phyloP scores from a whole-genome alignment of 495 filamentous ascomycete genomes.

The Neurospora intermedia region DNA sequence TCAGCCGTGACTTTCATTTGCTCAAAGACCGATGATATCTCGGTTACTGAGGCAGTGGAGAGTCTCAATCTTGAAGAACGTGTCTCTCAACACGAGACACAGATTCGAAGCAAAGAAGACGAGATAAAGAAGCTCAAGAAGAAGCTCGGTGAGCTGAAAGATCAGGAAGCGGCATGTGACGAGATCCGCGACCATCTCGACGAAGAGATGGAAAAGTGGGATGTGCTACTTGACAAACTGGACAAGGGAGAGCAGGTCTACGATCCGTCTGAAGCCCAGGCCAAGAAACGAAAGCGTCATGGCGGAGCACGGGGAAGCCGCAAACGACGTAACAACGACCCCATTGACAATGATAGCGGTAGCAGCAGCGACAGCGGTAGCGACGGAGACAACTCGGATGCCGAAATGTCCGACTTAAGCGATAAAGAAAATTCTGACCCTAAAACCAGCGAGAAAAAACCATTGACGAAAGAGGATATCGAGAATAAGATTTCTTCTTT shows the following conservation, averaged over 20 bases:
- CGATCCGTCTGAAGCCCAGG: constrained; percentile 22
- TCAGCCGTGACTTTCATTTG: constrained; percentile 53
- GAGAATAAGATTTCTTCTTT: constrained; percentile 13
- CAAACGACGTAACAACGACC: constrained; percentile 13
- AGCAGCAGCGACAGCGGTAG: not conserved
- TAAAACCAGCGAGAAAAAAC: not conserved
- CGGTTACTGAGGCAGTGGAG: constrained; percentile 22
- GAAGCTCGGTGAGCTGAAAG: constrained; percentile 27
- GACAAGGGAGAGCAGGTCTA: constrained; percentile 40
- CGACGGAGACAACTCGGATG: constrained; percentile 8
- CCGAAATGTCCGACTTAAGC: constrained; percentile 13
- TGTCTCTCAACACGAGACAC: constrained; percentile 13
- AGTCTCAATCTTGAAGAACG: constrained; percentile 37
- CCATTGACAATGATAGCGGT: not conserved
- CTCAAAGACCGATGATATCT: constrained; percentile 59
- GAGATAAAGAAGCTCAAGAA: constrained; percentile 27
- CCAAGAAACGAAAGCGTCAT: constrained; percentile 24
- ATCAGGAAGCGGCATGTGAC: constrained; percentile 15
- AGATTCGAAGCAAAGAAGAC: constrained; percentile 5
- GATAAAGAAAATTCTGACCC: constrained; percentile 19
- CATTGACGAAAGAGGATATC: constrained; percentile 13
- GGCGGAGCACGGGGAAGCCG: constrained; percentile 7
- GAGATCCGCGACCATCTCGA: constrained; percentile 2
- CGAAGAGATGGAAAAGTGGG: constrained; percentile 37
- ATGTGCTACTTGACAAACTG: constrained; percentile 31